Evolutionary conservation across 2,329 filamentous ascomycete species (phyloP).

Genomic region (Talaromyces albobiverticillius): DNA sequence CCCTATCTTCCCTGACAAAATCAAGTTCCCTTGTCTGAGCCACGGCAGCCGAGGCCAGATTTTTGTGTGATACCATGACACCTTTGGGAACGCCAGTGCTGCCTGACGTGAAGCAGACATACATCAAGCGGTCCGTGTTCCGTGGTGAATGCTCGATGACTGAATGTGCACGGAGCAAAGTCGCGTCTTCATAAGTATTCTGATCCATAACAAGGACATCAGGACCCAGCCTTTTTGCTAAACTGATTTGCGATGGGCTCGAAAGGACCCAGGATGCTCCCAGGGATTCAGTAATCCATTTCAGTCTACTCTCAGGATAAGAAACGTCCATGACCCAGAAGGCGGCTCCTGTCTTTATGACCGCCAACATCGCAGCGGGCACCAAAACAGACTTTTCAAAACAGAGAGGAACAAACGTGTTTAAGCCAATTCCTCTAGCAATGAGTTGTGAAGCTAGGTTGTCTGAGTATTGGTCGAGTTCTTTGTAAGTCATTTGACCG

Average conservation of each 20-base stretch:
- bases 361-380: constrained; percentile 5
- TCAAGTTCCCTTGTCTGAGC: constrained; percentile 48
- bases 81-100: constrained; percentile 11
- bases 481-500: constrained; percentile 2
- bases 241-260: background rate
- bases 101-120: constrained; percentile 11
- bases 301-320: background rate
- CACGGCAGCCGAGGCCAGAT: constrained; percentile 50
- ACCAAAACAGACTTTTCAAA: constrained; percentile 11
- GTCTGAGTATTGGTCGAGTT: background rate
- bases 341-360: constrained; percentile 10
- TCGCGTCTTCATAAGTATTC: background rate
- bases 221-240: background rate
- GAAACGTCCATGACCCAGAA: constrained; percentile 2
- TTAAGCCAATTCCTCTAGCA: background rate
- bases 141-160: background rate
- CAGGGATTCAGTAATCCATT: background rate
- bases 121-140: background rate
- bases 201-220: background rate
- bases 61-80: constrained; percentile 18
- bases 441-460: background rate
- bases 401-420: constrained; percentile 5
- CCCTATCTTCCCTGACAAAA: constrained; percentile 49
- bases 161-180: background rate
- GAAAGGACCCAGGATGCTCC: no score